These are phyloP conservation scores for Tuber indicum DNA, from an alignment of 495 filamentous ascomycete genomes.

Conservation along the genomic window DNA sequence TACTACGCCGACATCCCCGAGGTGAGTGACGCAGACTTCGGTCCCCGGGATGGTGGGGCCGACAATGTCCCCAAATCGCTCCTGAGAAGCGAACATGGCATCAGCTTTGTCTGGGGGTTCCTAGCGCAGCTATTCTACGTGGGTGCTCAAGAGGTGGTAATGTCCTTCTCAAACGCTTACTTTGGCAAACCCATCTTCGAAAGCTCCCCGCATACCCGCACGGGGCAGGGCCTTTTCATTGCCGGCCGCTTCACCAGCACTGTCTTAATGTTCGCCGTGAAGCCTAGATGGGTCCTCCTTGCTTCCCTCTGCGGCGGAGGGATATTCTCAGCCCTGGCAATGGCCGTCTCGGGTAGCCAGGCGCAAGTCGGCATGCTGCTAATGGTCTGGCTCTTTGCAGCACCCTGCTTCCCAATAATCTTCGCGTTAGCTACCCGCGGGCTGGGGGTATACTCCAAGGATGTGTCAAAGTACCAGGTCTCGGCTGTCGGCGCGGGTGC, in stretches of 20 bases:
- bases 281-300: slow-evolving; percentile 58
- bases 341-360: slow-evolving; percentile 48
- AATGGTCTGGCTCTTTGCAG: slow-evolving; percentile 54
- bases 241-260: slow-evolving; percentile 58
- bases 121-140: slow-evolving; percentile 61
- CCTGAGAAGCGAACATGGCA: slow-evolving; percentile 10
- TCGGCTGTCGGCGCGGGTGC: slow-evolving; percentile 55
- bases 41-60: neutral
- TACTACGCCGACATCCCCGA: slow-evolving; percentile 63
- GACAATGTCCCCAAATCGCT: neutral
- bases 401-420: slow-evolving; percentile 57
- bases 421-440: slow-evolving; percentile 58
- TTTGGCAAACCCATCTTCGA: slow-evolving; percentile 7
- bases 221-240: slow-evolving; percentile 56
- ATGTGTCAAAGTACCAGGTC: slow-evolving; percentile 51
- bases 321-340: slow-evolving; percentile 51
- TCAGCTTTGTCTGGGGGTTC: slow-evolving; percentile 43
- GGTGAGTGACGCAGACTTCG: slow-evolving; percentile 58
- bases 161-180: slow-evolving; percentile 33
- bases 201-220: slow-evolving; percentile 45
- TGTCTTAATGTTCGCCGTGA: slow-evolving; percentile 51
- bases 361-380: slow-evolving; percentile 50
- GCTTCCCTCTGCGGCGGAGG: slow-evolving; percentile 53
- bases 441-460: slow-evolving; percentile 56
- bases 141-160: slow-evolving; percentile 58